These are phyloP conservation scores for Porpolomopsis calyptriformis DNA, from an alignment of 768 basidiomycete genomes.

Conservation along the genomic window DNA sequence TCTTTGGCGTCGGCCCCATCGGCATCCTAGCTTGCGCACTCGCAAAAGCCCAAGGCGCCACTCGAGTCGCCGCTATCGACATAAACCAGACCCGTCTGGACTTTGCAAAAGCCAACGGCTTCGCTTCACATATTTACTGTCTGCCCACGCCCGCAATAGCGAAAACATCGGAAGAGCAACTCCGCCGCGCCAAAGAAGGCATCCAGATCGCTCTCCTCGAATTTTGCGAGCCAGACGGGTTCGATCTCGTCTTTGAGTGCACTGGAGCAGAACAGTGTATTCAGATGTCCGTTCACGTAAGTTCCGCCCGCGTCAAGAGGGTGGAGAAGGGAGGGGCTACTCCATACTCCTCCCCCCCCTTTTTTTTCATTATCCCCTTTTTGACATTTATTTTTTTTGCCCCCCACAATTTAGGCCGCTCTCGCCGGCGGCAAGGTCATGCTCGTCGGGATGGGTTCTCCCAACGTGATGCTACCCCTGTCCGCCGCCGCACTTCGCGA, in stretches of 20 bases:
- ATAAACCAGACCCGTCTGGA: constrained; percentile 76
- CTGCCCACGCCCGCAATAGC: constrained; percentile 29
- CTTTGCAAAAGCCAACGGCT: constrained; percentile 67
- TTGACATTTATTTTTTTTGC: constrained; percentile 3
- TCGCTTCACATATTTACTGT: constrained; percentile 64
- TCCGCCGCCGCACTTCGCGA: constrained; percentile 76
- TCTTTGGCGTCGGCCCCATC: constrained; percentile 89
- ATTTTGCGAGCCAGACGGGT: constrained; percentile 63
- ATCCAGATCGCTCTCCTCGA: constrained; percentile 38
- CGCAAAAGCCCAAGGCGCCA: constrained; percentile 60
- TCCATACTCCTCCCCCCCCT: constrained; percentile 3
- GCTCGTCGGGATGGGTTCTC: constrained; percentile 93
- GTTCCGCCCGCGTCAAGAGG: too few species aligned
- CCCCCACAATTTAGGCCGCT: constrained; percentile 46
- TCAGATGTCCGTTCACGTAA: constrained; percentile 82
- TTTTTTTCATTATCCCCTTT: constrained; percentile 2
- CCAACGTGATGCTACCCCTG: constrained; percentile 72
- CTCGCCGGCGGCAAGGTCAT: constrained; percentile 80
- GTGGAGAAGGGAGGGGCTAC: too few species aligned
- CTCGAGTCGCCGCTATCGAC: constrained; percentile 67
- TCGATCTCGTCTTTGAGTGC: constrained; percentile 91
- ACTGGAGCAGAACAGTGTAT: constrained; percentile 89
- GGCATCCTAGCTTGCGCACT: constrained; percentile 83
- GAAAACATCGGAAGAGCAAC: constrained; percentile 40
- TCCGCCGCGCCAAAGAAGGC: constrained; percentile 49